Percentiles rank a stretch among this genome's conserved stretches.
Conservation (phyloP, 225 moss, liverwort and hornwort species). For the Asterella californica region DNA sequence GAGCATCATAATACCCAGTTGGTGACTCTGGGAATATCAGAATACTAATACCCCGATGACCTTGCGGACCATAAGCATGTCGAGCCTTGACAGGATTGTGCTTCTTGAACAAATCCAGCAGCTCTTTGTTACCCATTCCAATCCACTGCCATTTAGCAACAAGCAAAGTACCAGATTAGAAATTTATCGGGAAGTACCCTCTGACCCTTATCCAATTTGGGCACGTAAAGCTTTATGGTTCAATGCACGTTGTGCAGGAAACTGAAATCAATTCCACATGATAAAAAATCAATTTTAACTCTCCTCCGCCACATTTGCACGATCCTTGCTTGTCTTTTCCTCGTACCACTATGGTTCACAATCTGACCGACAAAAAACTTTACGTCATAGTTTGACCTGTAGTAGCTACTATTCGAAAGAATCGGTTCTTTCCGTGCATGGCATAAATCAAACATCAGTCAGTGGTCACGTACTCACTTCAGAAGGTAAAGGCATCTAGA, state of each 20-base stretch:
- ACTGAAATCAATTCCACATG: neutral
- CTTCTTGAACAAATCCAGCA: conserved; percentile 79
- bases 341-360: neutral
- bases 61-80: conserved; percentile 93
- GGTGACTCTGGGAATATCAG: conserved; percentile 82
- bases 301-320: neutral
- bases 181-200: neutral
- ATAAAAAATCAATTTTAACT: neutral
- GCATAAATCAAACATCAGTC: neutral
- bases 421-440: neutral
- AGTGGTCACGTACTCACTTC: neutral
- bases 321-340: neutral
- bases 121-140: conserved; percentile 99
- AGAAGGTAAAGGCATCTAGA: neutral
- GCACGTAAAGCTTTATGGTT: neutral
- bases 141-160: conserved; percentile 59
- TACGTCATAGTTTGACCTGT: neutral
- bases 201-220: neutral
- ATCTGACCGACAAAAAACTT: no score
- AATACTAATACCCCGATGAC: conserved; percentile 94
- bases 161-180: neutral
- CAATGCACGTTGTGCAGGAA: neutral
- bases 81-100: conserved; percentile 92
- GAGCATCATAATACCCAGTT: conserved; percentile 78
- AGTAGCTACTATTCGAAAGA: neutral